Percentiles rank a stretch among this genome's conserved stretches.
Evolutionary conservation across 768 basidiomycete species (phyloP).

Genomic region (Daedaleopsis sinensis): DNA sequence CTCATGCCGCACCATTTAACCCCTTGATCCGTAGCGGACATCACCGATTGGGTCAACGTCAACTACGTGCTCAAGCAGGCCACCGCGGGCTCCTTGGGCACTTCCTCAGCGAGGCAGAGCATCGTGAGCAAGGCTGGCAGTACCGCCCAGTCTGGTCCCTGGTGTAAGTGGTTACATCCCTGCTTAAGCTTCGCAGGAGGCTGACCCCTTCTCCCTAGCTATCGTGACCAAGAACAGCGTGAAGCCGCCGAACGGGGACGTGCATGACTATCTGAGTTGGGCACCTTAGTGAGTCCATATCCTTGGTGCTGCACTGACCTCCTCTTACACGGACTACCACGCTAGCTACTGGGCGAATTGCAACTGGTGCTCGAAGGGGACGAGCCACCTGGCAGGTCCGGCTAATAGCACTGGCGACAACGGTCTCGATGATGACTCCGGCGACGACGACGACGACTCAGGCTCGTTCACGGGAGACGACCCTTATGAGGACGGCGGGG

Average conservation of each 20-base stretch:
- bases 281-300: constrained; percentile 52
- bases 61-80: constrained; percentile 41
- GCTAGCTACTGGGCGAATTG: constrained; percentile 57
- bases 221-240: constrained; percentile 37
- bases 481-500: constrained; percentile 12
- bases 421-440: constrained; percentile 9
- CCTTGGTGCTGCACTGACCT: not conserved
- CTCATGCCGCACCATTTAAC: not conserved
- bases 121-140: constrained; percentile 42
- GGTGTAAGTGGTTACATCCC: constrained; percentile 33
- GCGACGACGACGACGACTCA: constrained; percentile 14
- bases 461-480: constrained; percentile 7
- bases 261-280: constrained; percentile 57
- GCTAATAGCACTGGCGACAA: constrained; percentile 1
- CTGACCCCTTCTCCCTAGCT: constrained; percentile 29
- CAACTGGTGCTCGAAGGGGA: constrained; percentile 47
- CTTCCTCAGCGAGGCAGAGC: constrained; percentile 36
- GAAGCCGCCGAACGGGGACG: constrained; percentile 40
- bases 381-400: constrained; percentile 25
- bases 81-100: constrained; percentile 22
- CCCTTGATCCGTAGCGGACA: constrained; percentile 38
- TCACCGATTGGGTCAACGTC: constrained; percentile 53
- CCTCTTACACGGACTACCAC: not conserved
- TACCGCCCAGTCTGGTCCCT: constrained; percentile 42
- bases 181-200: not conserved